These are phyloP conservation scores for Fusarium scirpi DNA, from an alignment of 2,329 filamentous ascomycete genomes.

Conservation along the genomic window DNA sequence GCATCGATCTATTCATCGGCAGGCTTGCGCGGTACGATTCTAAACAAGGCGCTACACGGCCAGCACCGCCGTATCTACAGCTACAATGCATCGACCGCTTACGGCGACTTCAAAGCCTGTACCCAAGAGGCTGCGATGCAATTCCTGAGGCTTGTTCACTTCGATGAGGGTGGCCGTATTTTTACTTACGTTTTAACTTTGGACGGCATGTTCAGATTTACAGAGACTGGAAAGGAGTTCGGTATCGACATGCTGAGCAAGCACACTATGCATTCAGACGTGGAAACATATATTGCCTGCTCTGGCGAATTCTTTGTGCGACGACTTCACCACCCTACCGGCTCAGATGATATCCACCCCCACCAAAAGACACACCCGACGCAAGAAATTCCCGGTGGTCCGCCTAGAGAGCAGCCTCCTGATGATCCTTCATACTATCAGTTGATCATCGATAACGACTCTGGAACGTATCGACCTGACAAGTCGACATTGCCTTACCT, in stretches of 20 bases:
- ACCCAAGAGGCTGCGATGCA: constrained; percentile 78
- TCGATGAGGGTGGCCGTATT: constrained; percentile 84
- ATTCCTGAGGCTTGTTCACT: constrained; percentile 88
- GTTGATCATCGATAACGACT: constrained; percentile 94
- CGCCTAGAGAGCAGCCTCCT: constrained; percentile 58
- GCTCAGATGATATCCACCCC: constrained; percentile 58
- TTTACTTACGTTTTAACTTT: constrained; percentile 94
- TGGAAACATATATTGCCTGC: constrained; percentile 90
- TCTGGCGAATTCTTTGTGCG: constrained; percentile 94
- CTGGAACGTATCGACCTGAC: constrained; percentile 91
- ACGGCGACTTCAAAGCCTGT: constrained; percentile 74
- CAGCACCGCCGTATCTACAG: constrained; percentile 93
- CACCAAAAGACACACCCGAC: constrained; percentile 63
- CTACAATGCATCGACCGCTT: constrained; percentile 80
- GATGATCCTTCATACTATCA: constrained; percentile 74
- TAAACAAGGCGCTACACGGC: constrained; percentile 89
- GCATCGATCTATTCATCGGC: constrained; percentile 86
- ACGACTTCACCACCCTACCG: constrained; percentile 66
- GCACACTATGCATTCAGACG: constrained; percentile 96
- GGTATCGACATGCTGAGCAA: constrained; percentile 94
- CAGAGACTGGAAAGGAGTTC: constrained; percentile 95
- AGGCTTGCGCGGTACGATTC: constrained; percentile 80
- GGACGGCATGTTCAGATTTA: constrained; percentile 88
- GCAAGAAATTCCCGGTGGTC: constrained; percentile 59
- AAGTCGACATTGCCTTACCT: constrained; percentile 79